Conservation (phyloP, 1,139 yeast species). For the Candida pseudoviswanathii region DNA sequence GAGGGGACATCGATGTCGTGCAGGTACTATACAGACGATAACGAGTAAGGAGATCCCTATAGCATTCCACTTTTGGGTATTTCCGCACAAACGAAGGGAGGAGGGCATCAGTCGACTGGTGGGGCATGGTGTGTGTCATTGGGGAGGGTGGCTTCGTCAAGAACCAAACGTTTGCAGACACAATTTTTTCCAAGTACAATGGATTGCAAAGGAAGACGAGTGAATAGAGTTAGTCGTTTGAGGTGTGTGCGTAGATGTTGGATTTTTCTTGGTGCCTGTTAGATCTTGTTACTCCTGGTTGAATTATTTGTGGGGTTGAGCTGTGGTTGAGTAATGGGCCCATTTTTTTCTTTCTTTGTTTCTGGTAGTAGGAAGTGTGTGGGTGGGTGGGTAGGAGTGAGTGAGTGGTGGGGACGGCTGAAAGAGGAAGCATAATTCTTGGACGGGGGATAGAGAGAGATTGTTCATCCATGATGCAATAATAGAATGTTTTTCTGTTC, state of each 20-base stretch:
- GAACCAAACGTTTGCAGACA: constrained; percentile 1
- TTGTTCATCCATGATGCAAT: no score
- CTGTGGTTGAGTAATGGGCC: neutral
- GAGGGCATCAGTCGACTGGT: neutral
- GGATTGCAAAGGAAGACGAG: neutral
- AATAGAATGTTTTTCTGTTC: no score
- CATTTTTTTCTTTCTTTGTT: neutral
- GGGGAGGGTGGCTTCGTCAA: no score
- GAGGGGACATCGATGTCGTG: neutral
- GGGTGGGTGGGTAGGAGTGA: no score
- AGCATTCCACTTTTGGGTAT: neutral
- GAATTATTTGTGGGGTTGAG: neutral
- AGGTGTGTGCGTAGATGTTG: neutral
- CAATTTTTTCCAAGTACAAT: neutral
- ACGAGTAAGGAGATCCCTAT: no score
- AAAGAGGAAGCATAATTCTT: neutral
- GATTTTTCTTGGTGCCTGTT: neutral
- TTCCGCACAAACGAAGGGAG: neutral
- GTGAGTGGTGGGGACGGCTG: neutral
- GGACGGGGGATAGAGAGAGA: no score
- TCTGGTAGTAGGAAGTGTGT: no score
- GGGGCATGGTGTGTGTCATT: neutral
- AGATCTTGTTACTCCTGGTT: neutral
- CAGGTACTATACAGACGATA: neutral
- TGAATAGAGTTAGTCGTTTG: no score